A percentile compares a stretch with the other conserved stretches of the same genome.
Evolutionary conservation across 208 protist species (phyloP).

Genomic region (Trypanosoma mega): DNA sequence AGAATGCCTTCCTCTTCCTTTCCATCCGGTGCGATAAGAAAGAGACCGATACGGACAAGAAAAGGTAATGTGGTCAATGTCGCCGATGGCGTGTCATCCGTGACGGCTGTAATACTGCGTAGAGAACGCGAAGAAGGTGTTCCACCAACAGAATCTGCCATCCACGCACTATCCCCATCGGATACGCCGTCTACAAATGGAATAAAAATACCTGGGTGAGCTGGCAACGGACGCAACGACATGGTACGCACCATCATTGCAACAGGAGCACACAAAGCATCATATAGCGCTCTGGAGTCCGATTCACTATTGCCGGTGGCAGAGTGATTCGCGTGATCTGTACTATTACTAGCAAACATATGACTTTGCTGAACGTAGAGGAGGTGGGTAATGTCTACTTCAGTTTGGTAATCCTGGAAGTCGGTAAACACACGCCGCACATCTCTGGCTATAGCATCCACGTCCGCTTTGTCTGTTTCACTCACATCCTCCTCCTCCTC

Average conservation of each 20-base stretch:
- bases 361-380: slow-evolving; percentile 37
- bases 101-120: neutral
- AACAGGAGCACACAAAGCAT: slow-evolving; percentile 16
- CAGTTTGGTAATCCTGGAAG: slow-evolving; percentile 51
- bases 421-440: slow-evolving; percentile 27
- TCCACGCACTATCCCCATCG: neutral
- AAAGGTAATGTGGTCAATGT: slow-evolving; percentile 12
- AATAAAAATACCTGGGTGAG: slow-evolving; percentile 26
- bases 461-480: too few relatives aligned
- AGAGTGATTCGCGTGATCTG: neutral
- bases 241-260: slow-evolving; percentile 21
- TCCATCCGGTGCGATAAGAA: slow-evolving; percentile 17
- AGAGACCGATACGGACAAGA: slow-evolving; percentile 23
- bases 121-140: neutral
- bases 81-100: neutral
- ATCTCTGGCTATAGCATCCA: slow-evolving; percentile 28
- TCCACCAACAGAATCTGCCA: neutral
- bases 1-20: slow-evolving; percentile 1
- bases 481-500: too few relatives aligned
- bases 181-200: slow-evolving; percentile 1
- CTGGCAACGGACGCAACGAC: slow-evolving; percentile 19
- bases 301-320: too few relatives aligned
- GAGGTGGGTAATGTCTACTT: slow-evolving; percentile 73
- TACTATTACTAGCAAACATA: neutral
- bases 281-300: slow-evolving; percentile 4